Percentiles rank a stretch among this genome's conserved stretches.
These are phyloP conservation scores for Termitomyces sp. DNA, from an alignment of 768 basidiomycete species.

Conservation along the genomic window DNA sequence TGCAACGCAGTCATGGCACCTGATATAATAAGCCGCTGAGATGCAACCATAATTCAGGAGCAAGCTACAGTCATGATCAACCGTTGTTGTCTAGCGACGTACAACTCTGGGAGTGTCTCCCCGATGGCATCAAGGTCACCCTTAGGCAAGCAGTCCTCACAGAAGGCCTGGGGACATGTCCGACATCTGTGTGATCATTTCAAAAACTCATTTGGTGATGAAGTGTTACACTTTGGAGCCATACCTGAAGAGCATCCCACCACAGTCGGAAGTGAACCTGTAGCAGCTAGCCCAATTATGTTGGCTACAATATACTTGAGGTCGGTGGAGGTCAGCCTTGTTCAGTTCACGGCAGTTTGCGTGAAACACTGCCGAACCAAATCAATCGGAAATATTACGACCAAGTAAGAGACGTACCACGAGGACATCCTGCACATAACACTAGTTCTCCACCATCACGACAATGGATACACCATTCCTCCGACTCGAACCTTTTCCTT, in stretches of 20 bases:
- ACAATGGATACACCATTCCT: conserved; percentile 57
- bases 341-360: conserved; percentile 38
- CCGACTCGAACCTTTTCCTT: conserved; percentile 36
- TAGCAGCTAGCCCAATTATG: conserved; percentile 42
- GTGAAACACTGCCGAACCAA: conserved; percentile 43
- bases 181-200: conserved; percentile 36
- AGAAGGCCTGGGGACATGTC: conserved; percentile 54
- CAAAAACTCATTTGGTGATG: neutral
- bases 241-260: conserved; percentile 57
- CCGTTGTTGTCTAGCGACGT: conserved; percentile 13
- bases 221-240: neutral
- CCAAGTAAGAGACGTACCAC: conserved; percentile 30
- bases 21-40: conserved; percentile 39
- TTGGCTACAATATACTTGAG: conserved; percentile 35
- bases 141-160: conserved; percentile 53
- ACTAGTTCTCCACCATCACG: conserved; percentile 52
- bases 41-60: conserved; percentile 33
- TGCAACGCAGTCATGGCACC: conserved; percentile 42
- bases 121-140: conserved; percentile 48
- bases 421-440: conserved; percentile 44
- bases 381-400: neutral
- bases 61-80: conserved; percentile 19
- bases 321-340: conserved; percentile 20
- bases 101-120: conserved; percentile 55
- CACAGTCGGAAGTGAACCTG: conserved; percentile 38